Evolutionary conservation across 2,329 filamentous ascomycete species (phyloP).

Genomic region (Hortaea sp.): DNA sequence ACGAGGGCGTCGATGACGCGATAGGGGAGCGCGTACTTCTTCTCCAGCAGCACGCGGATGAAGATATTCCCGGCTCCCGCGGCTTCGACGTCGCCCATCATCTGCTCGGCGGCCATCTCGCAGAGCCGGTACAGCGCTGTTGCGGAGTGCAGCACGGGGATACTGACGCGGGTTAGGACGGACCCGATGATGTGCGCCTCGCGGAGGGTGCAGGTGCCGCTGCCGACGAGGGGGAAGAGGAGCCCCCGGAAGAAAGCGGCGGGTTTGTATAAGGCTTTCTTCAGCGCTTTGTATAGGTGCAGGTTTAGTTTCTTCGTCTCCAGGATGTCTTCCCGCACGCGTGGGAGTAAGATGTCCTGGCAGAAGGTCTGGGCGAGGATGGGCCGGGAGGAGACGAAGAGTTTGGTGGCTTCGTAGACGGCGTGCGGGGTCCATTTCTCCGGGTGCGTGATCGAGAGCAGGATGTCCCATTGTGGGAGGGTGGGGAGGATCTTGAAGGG

Average conservation of each 20-base stretch:
- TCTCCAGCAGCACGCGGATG: conserved; percentile 85
- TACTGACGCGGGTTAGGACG: conserved; percentile 72
- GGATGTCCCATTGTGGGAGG: conserved; percentile 82
- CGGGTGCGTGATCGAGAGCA: conserved; percentile 74
- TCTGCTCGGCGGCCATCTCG: conserved; percentile 87
- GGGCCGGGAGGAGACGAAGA: conserved; percentile 82
- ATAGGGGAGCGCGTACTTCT: conserved; percentile 92
- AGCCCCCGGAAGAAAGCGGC: conserved; percentile 95
- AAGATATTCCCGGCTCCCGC: conserved; percentile 92
- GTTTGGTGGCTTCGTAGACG: conserved; percentile 77
- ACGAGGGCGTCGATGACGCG: conserved; percentile 91
- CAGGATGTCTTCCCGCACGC: conserved; percentile 86
- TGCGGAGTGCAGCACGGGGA: conserved; percentile 85
- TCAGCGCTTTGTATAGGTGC: conserved; percentile 86
- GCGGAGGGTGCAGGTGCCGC: conserved; percentile 78
- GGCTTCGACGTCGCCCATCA: conserved; percentile 69
- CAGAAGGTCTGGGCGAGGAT: conserved; percentile 74
- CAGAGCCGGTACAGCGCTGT: conserved; percentile 85
- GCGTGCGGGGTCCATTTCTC: conserved; percentile 71
- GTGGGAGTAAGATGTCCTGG: conserved; percentile 75
- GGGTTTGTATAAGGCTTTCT: conserved; percentile 88
- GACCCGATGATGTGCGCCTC: conserved; percentile 88
- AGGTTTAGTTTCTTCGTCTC: conserved; percentile 93
- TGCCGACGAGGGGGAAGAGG: conserved; percentile 77
- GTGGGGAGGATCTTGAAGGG: conserved; percentile 91